A percentile compares a stretch with the other conserved stretches of the same genome.
These are phyloP conservation scores for Xerocomus brunneocitrinus DNA, from an alignment of 768 basidiomycete genomes.

Conservation along the genomic window DNA sequence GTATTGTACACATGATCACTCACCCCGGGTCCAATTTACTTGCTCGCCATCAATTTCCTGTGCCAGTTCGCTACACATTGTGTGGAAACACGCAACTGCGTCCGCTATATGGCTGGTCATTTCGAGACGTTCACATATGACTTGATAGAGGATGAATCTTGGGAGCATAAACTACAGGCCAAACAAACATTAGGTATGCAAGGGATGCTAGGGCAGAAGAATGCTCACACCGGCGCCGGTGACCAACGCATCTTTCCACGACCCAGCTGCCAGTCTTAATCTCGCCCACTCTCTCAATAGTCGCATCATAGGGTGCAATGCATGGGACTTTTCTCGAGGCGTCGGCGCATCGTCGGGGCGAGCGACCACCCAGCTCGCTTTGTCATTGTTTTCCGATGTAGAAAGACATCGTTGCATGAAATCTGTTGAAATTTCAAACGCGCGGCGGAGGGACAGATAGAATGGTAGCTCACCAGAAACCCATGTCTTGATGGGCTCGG, in stretches of 20 bases:
- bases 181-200: background rate
- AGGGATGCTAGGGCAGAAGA: background rate
- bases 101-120: background rate
- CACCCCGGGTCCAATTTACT: background rate
- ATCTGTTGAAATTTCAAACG: background rate
- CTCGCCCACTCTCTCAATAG: conserved; percentile 2
- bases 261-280: background rate
- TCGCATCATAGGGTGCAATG: background rate
- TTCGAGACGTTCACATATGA: background rate
- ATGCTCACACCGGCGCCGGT: background rate
- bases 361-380: background rate
- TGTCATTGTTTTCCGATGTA: no score
- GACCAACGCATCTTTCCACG: conserved; percentile 6
- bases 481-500: background rate
- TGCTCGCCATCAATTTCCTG: background rate
- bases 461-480: background rate
- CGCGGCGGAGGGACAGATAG: background rate
- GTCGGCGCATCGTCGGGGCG: background rate
- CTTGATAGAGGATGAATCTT: background rate
- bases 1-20: background rate
- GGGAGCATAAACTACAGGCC: background rate
- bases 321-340: no score
- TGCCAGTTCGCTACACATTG: background rate
- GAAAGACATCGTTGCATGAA: background rate
- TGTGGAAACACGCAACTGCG: background rate